Percentiles rank a stretch among this genome's conserved stretches.
Evolutionary conservation across 768 basidiomycete species (phyloP).

Genomic region (Asterophora parasitica): DNA sequence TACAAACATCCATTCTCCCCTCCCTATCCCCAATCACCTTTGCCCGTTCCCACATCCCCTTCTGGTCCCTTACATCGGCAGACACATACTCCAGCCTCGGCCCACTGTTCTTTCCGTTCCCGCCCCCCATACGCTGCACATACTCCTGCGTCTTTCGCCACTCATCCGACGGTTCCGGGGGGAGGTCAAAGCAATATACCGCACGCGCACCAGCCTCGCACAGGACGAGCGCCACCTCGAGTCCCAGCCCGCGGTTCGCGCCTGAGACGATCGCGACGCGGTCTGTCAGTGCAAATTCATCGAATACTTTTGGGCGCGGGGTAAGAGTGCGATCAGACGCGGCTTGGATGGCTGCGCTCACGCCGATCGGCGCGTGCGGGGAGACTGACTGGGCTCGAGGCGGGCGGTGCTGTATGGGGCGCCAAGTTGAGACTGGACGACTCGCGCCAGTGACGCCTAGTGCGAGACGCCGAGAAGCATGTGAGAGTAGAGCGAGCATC

Average conservation of each 20-base stretch:
- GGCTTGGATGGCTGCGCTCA: conserved; percentile 50
- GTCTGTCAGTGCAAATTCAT: conserved; percentile 53
- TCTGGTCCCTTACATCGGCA: conserved; percentile 64
- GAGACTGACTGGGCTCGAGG: conserved; percentile 39
- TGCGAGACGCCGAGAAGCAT: background rate
- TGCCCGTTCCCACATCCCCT: conserved; percentile 48
- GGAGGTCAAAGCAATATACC: conserved; percentile 67
- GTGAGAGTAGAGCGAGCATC: background rate
- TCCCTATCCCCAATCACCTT: conserved; percentile 62
- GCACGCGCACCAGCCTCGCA: conserved; percentile 68
- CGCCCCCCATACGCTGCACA: conserved; percentile 39
- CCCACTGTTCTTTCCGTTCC: conserved; percentile 6
- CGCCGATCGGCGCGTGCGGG: conserved; percentile 57
- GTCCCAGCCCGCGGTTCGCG: conserved; percentile 65
- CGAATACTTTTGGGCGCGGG: conserved; percentile 48
- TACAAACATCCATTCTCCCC: conserved; percentile 66
- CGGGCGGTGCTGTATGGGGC: background rate
- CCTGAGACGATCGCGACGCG: conserved; percentile 62
- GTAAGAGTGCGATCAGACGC: conserved; percentile 28
- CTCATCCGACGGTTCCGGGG: conserved; percentile 49
- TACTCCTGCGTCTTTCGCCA: conserved; percentile 52
- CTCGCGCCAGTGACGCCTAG: background rate
- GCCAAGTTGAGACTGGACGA: background rate
- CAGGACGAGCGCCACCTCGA: conserved; percentile 78
- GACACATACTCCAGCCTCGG: conserved; percentile 54